Conservation (phyloP, 768 basidiomycete genomes). For the Tylopilus plumbeoviolaceoides region DNA sequence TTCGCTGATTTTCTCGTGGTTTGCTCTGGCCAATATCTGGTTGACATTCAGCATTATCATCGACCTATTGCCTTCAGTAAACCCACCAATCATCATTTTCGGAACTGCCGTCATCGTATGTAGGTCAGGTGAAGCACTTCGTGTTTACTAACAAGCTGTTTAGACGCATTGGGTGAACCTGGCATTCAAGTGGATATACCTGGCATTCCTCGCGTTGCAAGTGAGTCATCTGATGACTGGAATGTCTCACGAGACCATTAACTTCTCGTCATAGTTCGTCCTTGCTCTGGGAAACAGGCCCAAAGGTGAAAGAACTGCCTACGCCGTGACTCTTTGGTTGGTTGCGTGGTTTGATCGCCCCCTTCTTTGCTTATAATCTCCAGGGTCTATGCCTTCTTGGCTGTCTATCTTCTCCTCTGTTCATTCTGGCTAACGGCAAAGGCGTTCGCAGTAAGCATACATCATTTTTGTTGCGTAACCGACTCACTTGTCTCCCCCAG, state of each 20-base stretch:
- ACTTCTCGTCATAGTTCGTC: conserved; percentile 44
- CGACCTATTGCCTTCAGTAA: conserved; percentile 63
- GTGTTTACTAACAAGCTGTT: background rate
- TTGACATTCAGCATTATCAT: conserved; percentile 95
- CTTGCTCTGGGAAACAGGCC: conserved; percentile 78
- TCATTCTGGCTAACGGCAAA: conserved; percentile 80
- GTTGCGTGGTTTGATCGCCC: conserved; percentile 13
- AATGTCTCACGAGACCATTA: background rate
- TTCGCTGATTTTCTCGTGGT: conserved; percentile 88
- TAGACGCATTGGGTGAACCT: conserved; percentile 86
- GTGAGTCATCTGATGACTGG: conserved; percentile 25
- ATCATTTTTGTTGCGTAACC: background rate
- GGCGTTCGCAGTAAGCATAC: conserved; percentile 62
- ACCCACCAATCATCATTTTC: conserved; percentile 50
- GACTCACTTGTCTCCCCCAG: conserved; percentile 28
- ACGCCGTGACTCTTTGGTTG: conserved; percentile 68
- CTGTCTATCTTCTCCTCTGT: conserved; percentile 82
- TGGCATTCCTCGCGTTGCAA: conserved; percentile 79
- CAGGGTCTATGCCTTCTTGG: conserved; percentile 81
- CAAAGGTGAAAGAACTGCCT: conserved; percentile 79
- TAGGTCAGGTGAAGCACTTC: conserved; percentile 5
- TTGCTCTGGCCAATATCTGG: conserved; percentile 89
- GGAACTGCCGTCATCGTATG: conserved; percentile 68
- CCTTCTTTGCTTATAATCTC: conserved; percentile 4
- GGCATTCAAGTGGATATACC: conserved; percentile 81